A percentile compares a stretch with the other conserved stretches of the same genome.
Evolutionary conservation across 768 basidiomycete species (phyloP).

Genomic region (Suillus weaverae): DNA sequence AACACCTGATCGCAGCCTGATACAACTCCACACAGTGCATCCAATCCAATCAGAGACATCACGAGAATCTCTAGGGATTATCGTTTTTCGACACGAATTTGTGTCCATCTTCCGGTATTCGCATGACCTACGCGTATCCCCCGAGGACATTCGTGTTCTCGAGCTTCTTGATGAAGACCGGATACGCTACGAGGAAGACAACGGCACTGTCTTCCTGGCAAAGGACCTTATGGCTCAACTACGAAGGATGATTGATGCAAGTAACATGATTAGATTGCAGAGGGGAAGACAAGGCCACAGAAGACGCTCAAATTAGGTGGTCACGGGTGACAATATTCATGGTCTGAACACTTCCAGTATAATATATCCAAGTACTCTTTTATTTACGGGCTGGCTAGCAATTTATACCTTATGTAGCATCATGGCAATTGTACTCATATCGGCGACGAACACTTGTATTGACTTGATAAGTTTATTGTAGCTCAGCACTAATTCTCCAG

Average conservation of each 20-base stretch:
- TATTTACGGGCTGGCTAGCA: not conserved
- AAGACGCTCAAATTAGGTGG: constrained; percentile 11
- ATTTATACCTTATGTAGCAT: not conserved
- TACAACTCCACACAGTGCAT: not conserved
- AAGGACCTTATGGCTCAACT: constrained; percentile 38
- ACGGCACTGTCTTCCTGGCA: constrained; percentile 58
- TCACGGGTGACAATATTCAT: not conserved
- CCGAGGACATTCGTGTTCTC: constrained; percentile 45
- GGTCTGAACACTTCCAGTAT: not conserved
- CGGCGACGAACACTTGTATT: not conserved
- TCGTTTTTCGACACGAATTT: constrained; percentile 51
- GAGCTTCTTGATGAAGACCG: constrained; percentile 49
- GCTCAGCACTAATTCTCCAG: not conserved
- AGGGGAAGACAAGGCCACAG: constrained; percentile 9
- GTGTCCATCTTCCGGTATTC: constrained; percentile 62
- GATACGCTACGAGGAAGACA: constrained; percentile 58
- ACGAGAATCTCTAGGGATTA: constrained; percentile 21
- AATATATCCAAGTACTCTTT: not conserved
- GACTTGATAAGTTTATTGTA: not conserved
- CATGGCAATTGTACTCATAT: not conserved
- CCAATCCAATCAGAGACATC: constrained; percentile 10
- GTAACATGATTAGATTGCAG: constrained; percentile 15
- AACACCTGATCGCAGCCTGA: not conserved
- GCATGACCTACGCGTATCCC: constrained; percentile 43
- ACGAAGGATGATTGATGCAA: constrained; percentile 29